Evolutionary conservation across 345 rosid species (phyloP).

Genomic region (Fremontodendron californicum): DNA sequence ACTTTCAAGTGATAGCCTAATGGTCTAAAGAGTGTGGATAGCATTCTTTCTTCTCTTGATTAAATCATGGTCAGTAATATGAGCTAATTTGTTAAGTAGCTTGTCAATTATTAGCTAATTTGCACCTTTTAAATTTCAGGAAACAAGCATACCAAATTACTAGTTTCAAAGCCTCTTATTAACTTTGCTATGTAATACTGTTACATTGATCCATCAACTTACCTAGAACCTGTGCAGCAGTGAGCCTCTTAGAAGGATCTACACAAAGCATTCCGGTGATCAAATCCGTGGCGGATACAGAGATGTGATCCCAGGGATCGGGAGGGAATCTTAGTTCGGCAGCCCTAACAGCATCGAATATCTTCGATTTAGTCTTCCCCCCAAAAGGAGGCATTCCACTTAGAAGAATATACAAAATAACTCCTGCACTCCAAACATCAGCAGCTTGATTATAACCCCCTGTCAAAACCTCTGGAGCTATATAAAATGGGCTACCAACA

Average conservation of each 20-base stretch:
- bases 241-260: slow-evolving; percentile 68
- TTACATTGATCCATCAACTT: slow-evolving; percentile 7
- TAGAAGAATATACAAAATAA: slow-evolving; percentile 60
- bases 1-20: not conserved
- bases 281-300: slow-evolving; percentile 60
- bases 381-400: slow-evolving; percentile 74
- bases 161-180: not conserved
- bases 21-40: not conserved
- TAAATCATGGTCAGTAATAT: not conserved
- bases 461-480: slow-evolving; percentile 67
- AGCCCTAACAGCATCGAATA: slow-evolving; percentile 80
- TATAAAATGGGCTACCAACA: slow-evolving; percentile 72
- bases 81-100: not conserved
- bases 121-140: not conserved
- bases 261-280: slow-evolving; percentile 66
- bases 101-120: not conserved
- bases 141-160: not conserved
- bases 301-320: slow-evolving; percentile 62
- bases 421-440: slow-evolving; percentile 84
- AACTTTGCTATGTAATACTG: not conserved
- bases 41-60: not conserved
- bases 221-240: slow-evolving; percentile 66
- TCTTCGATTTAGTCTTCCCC: slow-evolving; percentile 77
- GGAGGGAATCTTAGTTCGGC: slow-evolving; percentile 66
- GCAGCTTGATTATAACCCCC: slow-evolving; percentile 75